phyloP scores from a whole-genome alignment of 805 yeast species.

The Kodamaea kaohsiungensis region DNA sequence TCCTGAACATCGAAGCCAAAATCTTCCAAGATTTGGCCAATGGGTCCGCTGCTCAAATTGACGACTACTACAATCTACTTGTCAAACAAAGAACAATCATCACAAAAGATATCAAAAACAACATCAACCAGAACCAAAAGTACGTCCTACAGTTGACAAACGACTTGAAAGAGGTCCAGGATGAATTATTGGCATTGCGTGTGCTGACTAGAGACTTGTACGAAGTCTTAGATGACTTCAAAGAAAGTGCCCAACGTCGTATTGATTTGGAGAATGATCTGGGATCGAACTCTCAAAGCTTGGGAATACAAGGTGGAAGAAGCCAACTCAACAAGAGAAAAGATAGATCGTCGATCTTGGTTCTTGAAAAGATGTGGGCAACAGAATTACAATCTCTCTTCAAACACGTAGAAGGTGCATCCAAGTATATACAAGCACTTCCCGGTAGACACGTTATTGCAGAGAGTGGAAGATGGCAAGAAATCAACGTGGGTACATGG shows the following conservation, averaged over 20 bases:
- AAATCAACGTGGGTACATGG: constrained; percentile 81
- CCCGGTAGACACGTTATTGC: constrained; percentile 81
- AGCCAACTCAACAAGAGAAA: constrained; percentile 24
- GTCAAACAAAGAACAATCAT: constrained; percentile 49
- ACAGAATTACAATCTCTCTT: constrained; percentile 67
- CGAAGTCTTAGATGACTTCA: constrained; percentile 58
- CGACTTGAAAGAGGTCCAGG: constrained; percentile 63
- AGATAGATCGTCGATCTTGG: constrained; percentile 69
- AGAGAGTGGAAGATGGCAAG: constrained; percentile 85
- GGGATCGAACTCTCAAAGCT: constrained; percentile 9
- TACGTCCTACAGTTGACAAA: constrained; percentile 59
- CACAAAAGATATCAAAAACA: constrained; percentile 56
- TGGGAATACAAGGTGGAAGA: constrained; percentile 9
- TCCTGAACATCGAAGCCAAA: constrained; percentile 13
- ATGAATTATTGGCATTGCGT: constrained; percentile 63
- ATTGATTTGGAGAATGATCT: constrained; percentile 46
- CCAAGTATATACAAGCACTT: constrained; percentile 67
- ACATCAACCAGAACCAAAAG: constrained; percentile 62
- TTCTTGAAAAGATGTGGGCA: constrained; percentile 82
- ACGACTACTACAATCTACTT: constrained; percentile 62
- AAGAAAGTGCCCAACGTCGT: constrained; percentile 59
- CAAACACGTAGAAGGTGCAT: constrained; percentile 89
- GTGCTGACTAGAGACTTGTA: constrained; percentile 58
- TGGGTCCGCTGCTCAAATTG: constrained; percentile 73
- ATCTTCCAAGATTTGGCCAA: constrained; percentile 48